Evolutionary conservation across 2,329 filamentous ascomycete species (phyloP), one percentile per base, ranked within the genome.

Genomic region (Pseudocercospora cruenta): DNA sequence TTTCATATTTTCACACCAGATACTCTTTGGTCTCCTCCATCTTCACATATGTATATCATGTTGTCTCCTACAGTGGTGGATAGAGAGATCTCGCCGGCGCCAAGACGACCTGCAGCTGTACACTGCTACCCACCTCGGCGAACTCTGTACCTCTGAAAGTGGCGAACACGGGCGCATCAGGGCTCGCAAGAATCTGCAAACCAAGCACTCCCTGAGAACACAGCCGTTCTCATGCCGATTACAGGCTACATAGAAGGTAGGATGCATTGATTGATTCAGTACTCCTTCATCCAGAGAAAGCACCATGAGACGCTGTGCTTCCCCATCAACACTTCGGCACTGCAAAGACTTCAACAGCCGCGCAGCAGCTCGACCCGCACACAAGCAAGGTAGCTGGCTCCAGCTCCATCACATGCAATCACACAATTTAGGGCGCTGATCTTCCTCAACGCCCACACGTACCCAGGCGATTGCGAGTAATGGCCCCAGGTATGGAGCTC

Each of bases 141-240:
- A 58, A 58, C 31, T 58, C 19, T 36, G 55, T 58, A 58, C 55
- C 55, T 58, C 55, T 58, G 55, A 58, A 58, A 58, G 55, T 58
- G 31, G 55, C 55, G 55, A 58, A 39, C 26, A 39, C 19, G 28
- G 54, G 54, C 54, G 54, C 54, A 39, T 39, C 36, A n/a, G 16
- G 39, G 39, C 39, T 43, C 39, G 39, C 39, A 43, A 19, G 39
- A 39, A 39, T 3, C 31, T 39, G 36, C 36, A 39, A 39, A 39
- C 36, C 36, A 39, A 39, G 36, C 36, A 16, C 51, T 54, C 51
- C n/a, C 19, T 1, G 10, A 16, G 24, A 55, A n/a, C 8, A 33
- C 10, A 14, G 24, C 51, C 22, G 14, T 24, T 43, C 26, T 9
- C 36, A 9, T 58, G 4, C 55, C 10, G 55, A 43, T 19, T 16